Evolutionary conservation across 1,284 basidiomycete genomes (phyloP), one percentile per base, ranked within the genome.

Genomic region (Bjerkandera adusta): DNA sequence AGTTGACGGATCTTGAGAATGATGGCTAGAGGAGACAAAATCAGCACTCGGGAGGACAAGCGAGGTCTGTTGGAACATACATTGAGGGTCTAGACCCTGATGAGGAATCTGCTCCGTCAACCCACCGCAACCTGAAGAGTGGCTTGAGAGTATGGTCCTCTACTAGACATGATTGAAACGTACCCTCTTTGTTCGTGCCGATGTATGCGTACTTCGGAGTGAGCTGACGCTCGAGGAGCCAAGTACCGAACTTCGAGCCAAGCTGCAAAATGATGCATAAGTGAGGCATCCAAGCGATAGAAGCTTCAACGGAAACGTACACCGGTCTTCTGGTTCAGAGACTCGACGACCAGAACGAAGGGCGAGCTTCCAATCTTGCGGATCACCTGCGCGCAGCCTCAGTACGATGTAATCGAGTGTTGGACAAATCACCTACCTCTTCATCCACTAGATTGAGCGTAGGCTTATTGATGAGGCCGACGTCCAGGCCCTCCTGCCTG

Each of bases 271-370:
- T n/a, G n/a, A n/a, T n/a, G n/a, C 2, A 33, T 15, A 21, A 47
- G 36, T 27, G 40, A 35, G 48, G 25, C 8, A 43, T 45, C 33
- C 44, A 3, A 7, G 50, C 22, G 1, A 38, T 15, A 30, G 34
- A 29, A 35, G 36, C 39, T 34, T 18, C 30, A 22, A 52, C 24
- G 45, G 29, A 38, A 10, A 67, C 81, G 43, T 65, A 87, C 84
- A 13, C 88, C 89, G 11, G 89, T 92, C 79, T 88, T 89, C 68
- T 86, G 84, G 72, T 89, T 92, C 48, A 87, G 72, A n/a, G 86
- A 85, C 68, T 92, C 90, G 18, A 86, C 89, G 33, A 92, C 80
- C 29, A 92, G 76, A 18, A 92, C 87, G 65, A 92, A 92, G 29
- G 75, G 77, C 54, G 75, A 83, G 20, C 70, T 61, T 15, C 90